phyloP scores from a whole-genome alignment of 2,329 filamentous ascomycete genomes.

The Hymenotorrendiella dingleyae region DNA sequence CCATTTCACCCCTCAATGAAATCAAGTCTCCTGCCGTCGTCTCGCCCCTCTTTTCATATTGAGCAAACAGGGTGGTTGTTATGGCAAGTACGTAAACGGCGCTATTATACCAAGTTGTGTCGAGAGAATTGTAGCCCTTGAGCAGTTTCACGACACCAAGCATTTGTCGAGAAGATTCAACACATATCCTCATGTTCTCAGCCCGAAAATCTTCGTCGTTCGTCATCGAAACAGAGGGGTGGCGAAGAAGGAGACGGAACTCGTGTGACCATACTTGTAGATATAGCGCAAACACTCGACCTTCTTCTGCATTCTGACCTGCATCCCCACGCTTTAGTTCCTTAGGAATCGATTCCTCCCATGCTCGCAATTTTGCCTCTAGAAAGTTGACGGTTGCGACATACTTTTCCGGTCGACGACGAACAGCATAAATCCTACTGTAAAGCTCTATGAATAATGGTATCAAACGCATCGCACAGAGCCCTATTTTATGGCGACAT shows the following conservation, averaged over 20 bases:
- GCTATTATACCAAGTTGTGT: constrained; percentile 73
- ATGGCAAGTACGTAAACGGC: constrained; percentile 68
- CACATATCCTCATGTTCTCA: constrained; percentile 59
- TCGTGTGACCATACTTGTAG: constrained; percentile 49
- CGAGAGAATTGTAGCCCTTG: constrained; percentile 59
- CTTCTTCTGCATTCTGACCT: constrained; percentile 38
- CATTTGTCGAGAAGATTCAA: constrained; percentile 59
- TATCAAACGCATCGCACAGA: constrained; percentile 59
- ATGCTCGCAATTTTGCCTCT: constrained; percentile 57
- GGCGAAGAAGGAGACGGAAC: constrained; percentile 53
- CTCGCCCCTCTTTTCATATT: constrained; percentile 60
- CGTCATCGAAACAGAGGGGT: constrained; percentile 54
- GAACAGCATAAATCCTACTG: constrained; percentile 67
- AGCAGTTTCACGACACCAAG: constrained; percentile 54
- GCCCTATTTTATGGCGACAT: constrained; percentile 62
- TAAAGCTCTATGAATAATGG: constrained; percentile 69
- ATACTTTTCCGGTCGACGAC: constrained; percentile 58
- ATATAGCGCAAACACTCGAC: constrained; percentile 48
- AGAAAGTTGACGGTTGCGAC: constrained; percentile 56
- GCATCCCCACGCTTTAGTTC: constrained; percentile 46
- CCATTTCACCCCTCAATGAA: constrained; percentile 61
- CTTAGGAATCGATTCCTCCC: constrained; percentile 58
- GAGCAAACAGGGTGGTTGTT: constrained; percentile 64
- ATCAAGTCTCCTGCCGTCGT: constrained; percentile 53
- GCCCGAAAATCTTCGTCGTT: constrained; percentile 49